Conservation (phyloP, 176 grass and related monocot genomes). For the Chrysopogon serrulatus region DNA sequence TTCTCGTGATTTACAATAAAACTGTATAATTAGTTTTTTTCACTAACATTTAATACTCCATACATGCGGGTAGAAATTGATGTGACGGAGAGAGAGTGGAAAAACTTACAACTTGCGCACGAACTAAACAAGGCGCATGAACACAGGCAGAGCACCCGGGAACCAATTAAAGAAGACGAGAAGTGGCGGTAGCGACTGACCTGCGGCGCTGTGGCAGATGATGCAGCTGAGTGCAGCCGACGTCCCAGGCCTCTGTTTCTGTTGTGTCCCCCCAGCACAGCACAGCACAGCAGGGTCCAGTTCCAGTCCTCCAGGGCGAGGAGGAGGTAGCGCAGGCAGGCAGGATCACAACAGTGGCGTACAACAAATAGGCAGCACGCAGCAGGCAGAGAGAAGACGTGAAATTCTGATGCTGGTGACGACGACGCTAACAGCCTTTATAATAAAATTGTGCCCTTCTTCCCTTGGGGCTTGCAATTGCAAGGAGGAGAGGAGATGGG, state of each 20-base stretch:
- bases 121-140: too few species aligned
- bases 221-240: not conserved
- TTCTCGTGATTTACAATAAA: too few species aligned
- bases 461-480: not conserved
- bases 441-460: too few species aligned
- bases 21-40: too few species aligned
- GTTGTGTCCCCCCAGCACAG: not conserved
- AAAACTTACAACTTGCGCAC: too few species aligned
- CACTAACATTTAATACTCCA: too few species aligned
- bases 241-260: not conserved
- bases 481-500: not conserved
- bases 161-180: not conserved
- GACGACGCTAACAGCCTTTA: not conserved
- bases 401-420: not conserved
- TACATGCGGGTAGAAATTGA: too few species aligned
- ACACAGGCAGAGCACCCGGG: not conserved
- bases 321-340: not conserved
- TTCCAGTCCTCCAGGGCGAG: not conserved
- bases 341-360: not conserved
- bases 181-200: not conserved
- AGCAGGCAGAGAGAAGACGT: not conserved
- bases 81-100: too few species aligned
- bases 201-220: not conserved
- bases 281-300: too few species aligned
- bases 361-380: too few species aligned